These are phyloP conservation scores for Syzygium malaccense DNA, from an alignment of 441 rosid species.

Conservation along the genomic window DNA sequence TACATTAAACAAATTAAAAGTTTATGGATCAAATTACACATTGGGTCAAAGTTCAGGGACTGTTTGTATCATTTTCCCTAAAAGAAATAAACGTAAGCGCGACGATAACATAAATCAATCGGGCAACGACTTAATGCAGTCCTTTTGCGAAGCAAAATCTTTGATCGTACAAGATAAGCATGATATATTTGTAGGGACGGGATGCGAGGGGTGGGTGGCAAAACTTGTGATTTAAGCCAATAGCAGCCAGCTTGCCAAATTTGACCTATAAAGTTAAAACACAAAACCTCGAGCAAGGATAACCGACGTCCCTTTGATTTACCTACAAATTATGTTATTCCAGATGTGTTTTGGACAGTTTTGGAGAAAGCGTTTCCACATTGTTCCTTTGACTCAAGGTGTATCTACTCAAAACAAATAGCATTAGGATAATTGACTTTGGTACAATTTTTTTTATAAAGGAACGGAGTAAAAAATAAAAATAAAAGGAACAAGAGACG, in stretches of 20 bases:
- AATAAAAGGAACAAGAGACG: background rate
- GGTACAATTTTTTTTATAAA: background rate
- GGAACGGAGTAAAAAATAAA: background rate
- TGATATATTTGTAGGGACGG: background rate
- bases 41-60: too few species aligned
- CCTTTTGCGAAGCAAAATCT: background rate
- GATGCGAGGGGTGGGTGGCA: background rate
- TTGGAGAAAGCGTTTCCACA: background rate
- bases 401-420: background rate
- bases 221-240: background rate
- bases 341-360: background rate
- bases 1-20: too few species aligned
- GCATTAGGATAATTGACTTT: background rate
- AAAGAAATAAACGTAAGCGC: background rate
- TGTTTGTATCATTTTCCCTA: background rate
- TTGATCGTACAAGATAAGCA: too few species aligned
- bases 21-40: too few species aligned
- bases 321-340: background rate
- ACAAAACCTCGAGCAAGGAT: background rate
- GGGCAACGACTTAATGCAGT: rapidly evolving
- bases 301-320: background rate
- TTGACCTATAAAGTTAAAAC: background rate
- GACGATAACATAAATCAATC: background rate
- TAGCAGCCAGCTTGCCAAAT: background rate
- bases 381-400: background rate